These are phyloP conservation scores for Entomortierella parvispora DNA, from an alignment of 192 early-diverging fungal species.

Conservation along the genomic window DNA sequence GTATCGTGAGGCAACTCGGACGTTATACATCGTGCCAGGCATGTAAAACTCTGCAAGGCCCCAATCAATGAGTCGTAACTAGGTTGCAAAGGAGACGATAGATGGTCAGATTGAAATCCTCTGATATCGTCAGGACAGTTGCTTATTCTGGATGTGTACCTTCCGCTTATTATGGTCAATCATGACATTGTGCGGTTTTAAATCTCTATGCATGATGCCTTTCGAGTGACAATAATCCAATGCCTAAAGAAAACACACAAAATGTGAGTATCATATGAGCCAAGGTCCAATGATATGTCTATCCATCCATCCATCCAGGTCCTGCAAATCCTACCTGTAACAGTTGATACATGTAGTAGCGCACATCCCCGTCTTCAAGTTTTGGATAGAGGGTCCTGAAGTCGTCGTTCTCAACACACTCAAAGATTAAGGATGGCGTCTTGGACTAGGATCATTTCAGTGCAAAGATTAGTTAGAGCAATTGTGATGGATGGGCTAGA, in stretches of 20 bases:
- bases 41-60: constrained; percentile 99
- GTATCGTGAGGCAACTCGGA: constrained; percentile 98
- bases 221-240: constrained; percentile 96
- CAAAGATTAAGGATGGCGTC: constrained; percentile 95
- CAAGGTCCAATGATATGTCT: too few species aligned
- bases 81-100: constrained; percentile 3
- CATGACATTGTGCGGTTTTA: constrained; percentile 99
- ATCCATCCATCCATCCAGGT: too few species aligned
- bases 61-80: constrained; percentile 97
- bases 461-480: too few species aligned
- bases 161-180: constrained; percentile 95
- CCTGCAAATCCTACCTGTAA: constrained; percentile 71
- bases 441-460: constrained; percentile 69
- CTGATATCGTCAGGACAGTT: too few species aligned
- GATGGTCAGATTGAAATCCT: neutral
- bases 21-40: constrained; percentile 95
- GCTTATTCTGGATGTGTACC: too few species aligned
- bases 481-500: neutral
- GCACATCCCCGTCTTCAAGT: constrained; percentile 92
- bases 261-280: neutral
- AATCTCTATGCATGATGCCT: constrained; percentile 99
- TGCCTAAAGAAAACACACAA: constrained; percentile 62
- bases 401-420: constrained; percentile 96
- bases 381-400: constrained; percentile 95
- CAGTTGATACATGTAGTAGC: constrained; percentile 96